A percentile compares a stretch with the other conserved stretches of the same genome.
These are phyloP conservation scores for Vitis vinifera DNA, from an alignment of 164 flowering plant species.

Conservation along the genomic window ASM3070453v1 NC_081812.1:21458001-21458500, in stretches of 20 bases:
- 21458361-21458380: background rate
- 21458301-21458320: background rate
- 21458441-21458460: background rate
- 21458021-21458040: conserved; percentile 80
- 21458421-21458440: background rate
- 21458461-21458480: no score
- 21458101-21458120: no score
- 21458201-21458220: conserved; percentile 43
- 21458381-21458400: background rate
- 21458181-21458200: background rate
- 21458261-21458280: conserved; percentile 59
- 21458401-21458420: background rate
- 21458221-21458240: conserved; percentile 59
- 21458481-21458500: no score
- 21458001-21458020: no score
- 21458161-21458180: no score
- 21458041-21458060: conserved; percentile 99
- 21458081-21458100: no score
- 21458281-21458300: conserved; percentile 34
- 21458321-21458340: background rate
- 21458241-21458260: conserved; percentile 26
- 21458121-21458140: no score
- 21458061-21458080: conserved; percentile 95
- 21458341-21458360: conserved; percentile 1
- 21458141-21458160: no score